Base-by-base conservation (phyloP, 2,329 filamentous ascomycete species). In the Colletotrichum brevisporum region DNA sequence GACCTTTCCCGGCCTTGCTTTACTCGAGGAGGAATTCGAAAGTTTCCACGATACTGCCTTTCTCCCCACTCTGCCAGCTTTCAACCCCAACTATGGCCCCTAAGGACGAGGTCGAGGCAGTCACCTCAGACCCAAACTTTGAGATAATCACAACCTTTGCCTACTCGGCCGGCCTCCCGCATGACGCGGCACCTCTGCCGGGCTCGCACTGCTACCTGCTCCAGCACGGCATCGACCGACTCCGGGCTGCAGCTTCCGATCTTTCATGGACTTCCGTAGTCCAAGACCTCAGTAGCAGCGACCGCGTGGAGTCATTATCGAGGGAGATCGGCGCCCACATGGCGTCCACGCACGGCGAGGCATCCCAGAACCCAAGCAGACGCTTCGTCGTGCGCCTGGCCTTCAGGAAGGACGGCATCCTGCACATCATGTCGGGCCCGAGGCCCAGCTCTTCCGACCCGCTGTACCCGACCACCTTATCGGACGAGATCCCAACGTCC, bases 351-450 rank as follows among this genome's bases (percentile, higher is more conserved):
- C 15, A 43, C 41, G 41, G 41, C 41, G 41, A 43, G 5, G 41
- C 41, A 4, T n/a, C 13, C 41, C 13, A 43, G 2, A 13, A 43
- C 41, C 41, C 41, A 12, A n/a, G 6, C 41, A 43, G 15, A 50
- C 47, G 62, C 24, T 64, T 64, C 15, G 52, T 64, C n/a, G 62
- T 58, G 3, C 62, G 53, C 2, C 45, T 64, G 10, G 47, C 54
- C 5, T 58, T 52, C 4, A 58, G 45, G 5, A 64, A 13, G 3
- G 54, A 58, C 24, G 45, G 21, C 4, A 26, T n/a, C 21, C 21
- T 47, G 1, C 51, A 36, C 16, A 57, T 64, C 6, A 52, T 58
- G 31, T 64, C 62, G 5, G 62, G 53, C 9, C 54, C 54, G 12
- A 16, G 45, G 31, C 61, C 53, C 6, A 52, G 6, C 52, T 43